These are phyloP conservation scores for Blastomyces percursus DNA, from an alignment of 2,329 filamentous ascomycete genomes.

Conservation along the genomic window DNA sequence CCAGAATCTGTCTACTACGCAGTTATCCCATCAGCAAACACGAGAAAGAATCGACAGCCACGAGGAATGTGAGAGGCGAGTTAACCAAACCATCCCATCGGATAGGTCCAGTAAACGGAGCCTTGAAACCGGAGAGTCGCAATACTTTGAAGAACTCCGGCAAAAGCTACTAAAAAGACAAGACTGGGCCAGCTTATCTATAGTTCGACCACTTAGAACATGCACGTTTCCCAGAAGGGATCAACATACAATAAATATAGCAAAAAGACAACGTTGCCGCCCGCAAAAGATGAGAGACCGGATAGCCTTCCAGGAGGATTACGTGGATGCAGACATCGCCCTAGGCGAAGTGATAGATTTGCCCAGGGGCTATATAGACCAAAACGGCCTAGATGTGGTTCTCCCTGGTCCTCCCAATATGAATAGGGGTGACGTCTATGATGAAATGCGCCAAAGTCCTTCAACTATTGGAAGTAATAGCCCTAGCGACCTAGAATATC, in stretches of 20 bases:
- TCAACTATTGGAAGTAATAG: not conserved
- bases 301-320: slow-evolving; percentile 5
- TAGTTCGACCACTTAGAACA: slow-evolving; percentile 23
- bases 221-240: not conserved
- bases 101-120: not conserved
- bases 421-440: not conserved
- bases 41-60: not conserved
- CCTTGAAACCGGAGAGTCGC: not conserved
- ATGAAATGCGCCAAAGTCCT: not conserved
- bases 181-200: slow-evolving; percentile 31
- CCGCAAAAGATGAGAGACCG: not conserved
- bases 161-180: slow-evolving; percentile 24
- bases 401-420: not conserved
- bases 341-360: not conserved
- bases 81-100: not conserved
- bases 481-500: not conserved
- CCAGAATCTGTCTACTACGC: not conserved
- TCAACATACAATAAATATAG: slow-evolving; percentile 12
- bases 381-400: not conserved
- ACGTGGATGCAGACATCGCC: slow-evolving; percentile 9
- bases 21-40: not conserved
- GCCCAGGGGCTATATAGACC: not conserved
- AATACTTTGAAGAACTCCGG: slow-evolving; percentile 21
- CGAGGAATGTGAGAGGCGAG: not conserved
- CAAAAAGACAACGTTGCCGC: slow-evolving; percentile 18